These are phyloP conservation scores for Neoarthrinium moseri DNA, from an alignment of 2,329 filamentous ascomycete genomes.

Conservation along the genomic window DNA sequence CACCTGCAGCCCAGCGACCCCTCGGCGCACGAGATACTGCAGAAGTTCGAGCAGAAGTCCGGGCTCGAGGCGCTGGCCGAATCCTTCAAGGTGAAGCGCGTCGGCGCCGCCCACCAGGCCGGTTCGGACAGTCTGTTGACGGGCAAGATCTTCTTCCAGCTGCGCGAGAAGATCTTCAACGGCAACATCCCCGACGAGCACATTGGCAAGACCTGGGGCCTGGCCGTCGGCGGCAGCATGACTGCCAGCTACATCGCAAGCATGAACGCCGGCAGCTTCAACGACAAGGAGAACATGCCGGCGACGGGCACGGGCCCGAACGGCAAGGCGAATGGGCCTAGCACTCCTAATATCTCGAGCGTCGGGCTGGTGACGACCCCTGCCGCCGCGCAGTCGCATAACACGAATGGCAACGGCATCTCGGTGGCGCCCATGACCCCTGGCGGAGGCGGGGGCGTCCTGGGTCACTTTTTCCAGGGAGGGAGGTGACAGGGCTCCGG, in stretches of 20 bases:
- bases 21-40: constrained; percentile 69
- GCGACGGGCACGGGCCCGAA: constrained; percentile 32
- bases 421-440: constrained; percentile 75
- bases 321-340: constrained; percentile 41
- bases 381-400: constrained; percentile 48
- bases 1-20: constrained; percentile 64
- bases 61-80: constrained; percentile 93
- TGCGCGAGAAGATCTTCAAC: constrained; percentile 84
- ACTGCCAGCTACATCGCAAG: constrained; percentile 3
- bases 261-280: constrained; percentile 1
- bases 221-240: constrained; percentile 66
- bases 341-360: constrained; percentile 67
- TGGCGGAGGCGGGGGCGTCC: constrained; percentile 70
- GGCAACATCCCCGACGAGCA: constrained; percentile 79
- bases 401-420: constrained; percentile 55
- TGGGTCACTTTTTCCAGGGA: constrained; percentile 65
- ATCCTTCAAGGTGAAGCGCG: constrained; percentile 83
- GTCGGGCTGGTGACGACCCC: constrained; percentile 48
- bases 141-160: constrained; percentile 91
- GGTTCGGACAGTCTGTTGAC: constrained; percentile 93
- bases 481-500: not conserved
- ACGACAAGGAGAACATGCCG: constrained; percentile 35
- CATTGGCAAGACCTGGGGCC: constrained; percentile 87
- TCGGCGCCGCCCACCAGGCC: constrained; percentile 86
- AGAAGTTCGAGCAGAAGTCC: constrained; percentile 85